Evolutionary conservation across 1,284 basidiomycete species (phyloP).

Genomic region (Pseudomicrostroma phylloplanum): DNA sequence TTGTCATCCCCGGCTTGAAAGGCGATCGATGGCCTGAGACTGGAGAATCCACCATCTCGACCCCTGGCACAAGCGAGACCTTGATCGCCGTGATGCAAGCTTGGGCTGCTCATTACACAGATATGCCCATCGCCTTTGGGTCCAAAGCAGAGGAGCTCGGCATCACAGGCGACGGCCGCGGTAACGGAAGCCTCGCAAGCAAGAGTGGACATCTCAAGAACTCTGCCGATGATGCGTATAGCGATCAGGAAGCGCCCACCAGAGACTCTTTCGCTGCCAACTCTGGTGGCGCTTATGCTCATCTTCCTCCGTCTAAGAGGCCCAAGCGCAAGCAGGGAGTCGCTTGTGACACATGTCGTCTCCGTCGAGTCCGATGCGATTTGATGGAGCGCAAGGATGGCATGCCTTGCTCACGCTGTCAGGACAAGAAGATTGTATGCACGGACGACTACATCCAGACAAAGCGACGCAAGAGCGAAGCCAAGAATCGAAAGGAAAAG

Average conservation of each 20-base stretch:
- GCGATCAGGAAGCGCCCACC: neutral
- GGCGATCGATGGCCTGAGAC: constrained; percentile 18
- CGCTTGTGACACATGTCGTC: constrained; percentile 46
- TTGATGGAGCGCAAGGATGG: constrained; percentile 42
- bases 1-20: neutral
- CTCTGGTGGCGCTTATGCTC: neutral
- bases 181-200: neutral
- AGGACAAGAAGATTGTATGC: constrained; percentile 46
- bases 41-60: constrained; percentile 31
- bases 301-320: constrained; percentile 10
- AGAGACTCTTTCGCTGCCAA: no score
- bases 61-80: constrained; percentile 35
- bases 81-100: constrained; percentile 39
- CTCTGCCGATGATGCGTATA: constrained; percentile 19
- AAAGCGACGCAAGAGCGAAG: constrained; percentile 26
- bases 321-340: constrained; percentile 48
- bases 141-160: constrained; percentile 22
- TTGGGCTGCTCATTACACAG: constrained; percentile 41
- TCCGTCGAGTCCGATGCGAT: constrained; percentile 44
- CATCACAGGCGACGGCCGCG: neutral
- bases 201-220: neutral
- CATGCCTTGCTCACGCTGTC: constrained; percentile 43
- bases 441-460: constrained; percentile 46
- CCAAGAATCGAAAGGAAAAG: constrained; percentile 13
- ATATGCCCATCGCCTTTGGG: constrained; percentile 39